Evolutionary conservation across 1,284 basidiomycete genomes (phyloP).

Genomic region (Cryptococcus wingfieldii): DNA sequence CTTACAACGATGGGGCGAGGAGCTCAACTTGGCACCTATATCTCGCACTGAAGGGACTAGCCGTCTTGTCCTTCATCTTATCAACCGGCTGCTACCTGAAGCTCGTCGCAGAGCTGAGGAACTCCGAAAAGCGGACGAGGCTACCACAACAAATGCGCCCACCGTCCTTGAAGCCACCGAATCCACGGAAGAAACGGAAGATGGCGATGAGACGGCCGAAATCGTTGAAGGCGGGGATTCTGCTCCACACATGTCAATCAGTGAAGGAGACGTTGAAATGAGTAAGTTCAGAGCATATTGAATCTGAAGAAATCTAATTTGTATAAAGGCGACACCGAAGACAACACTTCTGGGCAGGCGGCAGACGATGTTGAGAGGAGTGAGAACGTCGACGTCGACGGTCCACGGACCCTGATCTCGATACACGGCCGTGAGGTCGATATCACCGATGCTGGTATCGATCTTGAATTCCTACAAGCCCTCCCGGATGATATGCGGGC

Average conservation of each 20-base stretch:
- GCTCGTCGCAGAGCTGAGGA: conserved; percentile 55
- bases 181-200: too few species aligned
- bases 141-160: too few species aligned
- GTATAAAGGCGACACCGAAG: not conserved
- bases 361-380: conserved; percentile 4
- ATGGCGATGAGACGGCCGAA: too few species aligned
- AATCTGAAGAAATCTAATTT: not conserved
- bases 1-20: conserved; percentile 84
- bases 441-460: conserved; percentile 98
- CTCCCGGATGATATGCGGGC: conserved; percentile 98
- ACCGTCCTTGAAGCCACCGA: too few species aligned
- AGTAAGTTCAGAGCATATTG: conserved; percentile 34
- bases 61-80: conserved; percentile 69
- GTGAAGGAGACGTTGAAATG: conserved; percentile 71
- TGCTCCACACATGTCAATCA: conserved; percentile 5
- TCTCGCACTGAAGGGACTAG: conserved; percentile 67
- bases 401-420: conserved; percentile 69
- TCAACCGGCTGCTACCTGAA: conserved; percentile 74
- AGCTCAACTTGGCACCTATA: conserved; percentile 73
- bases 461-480: conserved; percentile 95
- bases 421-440: conserved; percentile 93
- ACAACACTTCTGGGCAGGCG: not conserved
- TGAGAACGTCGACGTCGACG: not conserved
- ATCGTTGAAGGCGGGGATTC: too few species aligned
- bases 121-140: conserved; percentile 20